phyloP scores from a whole-genome alignment of 169 alveolate species.

The Eimeria tenella region DNA sequence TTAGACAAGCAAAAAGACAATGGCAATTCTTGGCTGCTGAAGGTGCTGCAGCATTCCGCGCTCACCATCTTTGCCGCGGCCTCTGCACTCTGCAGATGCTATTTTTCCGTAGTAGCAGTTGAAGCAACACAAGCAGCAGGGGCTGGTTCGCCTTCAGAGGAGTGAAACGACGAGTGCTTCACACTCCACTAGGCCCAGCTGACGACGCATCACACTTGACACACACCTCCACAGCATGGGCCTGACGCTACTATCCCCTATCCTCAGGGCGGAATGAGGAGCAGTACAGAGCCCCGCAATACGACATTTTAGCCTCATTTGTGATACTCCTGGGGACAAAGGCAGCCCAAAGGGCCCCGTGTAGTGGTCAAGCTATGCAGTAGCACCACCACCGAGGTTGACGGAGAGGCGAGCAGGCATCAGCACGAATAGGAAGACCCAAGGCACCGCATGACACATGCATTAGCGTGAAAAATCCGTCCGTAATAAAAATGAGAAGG shows the following conservation, averaged over 20 bases:
- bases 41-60: neutral
- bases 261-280: too few species aligned
- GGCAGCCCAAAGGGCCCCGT: neutral
- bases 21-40: neutral
- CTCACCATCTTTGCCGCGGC: neutral
- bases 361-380: neutral
- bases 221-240: too few species aligned
- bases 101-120: neutral
- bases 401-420: neutral
- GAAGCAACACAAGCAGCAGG: conserved; percentile 1
- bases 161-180: too few species aligned
- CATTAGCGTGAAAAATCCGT: neutral
- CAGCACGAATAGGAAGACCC: too few species aligned
- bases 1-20: neutral
- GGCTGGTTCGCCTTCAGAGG: too few species aligned
- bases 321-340: too few species aligned
- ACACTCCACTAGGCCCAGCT: too few species aligned
- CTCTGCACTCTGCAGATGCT: neutral
- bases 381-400: neutral
- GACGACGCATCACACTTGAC: too few species aligned
- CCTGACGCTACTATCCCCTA: too few species aligned
- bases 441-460: neutral
- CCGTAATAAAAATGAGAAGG: neutral
- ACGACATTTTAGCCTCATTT: too few species aligned
- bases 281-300: too few species aligned